Base-by-base conservation (phyloP, 148 eudicot species). In the Vaccinium darrowii region DNA sequence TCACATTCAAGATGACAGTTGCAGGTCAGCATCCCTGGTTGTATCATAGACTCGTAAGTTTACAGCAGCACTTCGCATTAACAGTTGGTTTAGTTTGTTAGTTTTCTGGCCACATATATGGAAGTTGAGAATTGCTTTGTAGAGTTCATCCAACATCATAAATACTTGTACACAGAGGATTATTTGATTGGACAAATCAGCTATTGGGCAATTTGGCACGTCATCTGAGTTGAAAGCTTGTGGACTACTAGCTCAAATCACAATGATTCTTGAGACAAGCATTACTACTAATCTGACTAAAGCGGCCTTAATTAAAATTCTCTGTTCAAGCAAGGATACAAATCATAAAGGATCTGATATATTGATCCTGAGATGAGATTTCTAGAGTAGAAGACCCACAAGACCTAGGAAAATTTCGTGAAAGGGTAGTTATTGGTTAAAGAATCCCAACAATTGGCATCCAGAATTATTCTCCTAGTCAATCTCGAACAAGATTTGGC, bases 141-240 rank as follows among this genome's bases (percentile, higher is more conserved):
- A 74, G 47, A 39, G 77, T 36, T 74, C 77, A 74, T 16, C 77
- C 49, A 16, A 33, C 39, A 16, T 7, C 8, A 23, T 76, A 51
- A 76, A 47, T 33, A 36, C 47, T 71, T 30, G 50, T 8, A 74
- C 18, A 10, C 8, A 30, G 1, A 30, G 9, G 30, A 76, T 8
- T 49, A 76, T 50, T n/a, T 76, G 54, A 47, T 76, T 76, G 79
- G 54, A 50, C 50, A 72, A 74, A 74, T 74, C 77, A 47, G 56
- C 30, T 43, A 47, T 47, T 49, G 54, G 79, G 19, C 25, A 76
- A 25, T 76, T 76, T 74, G 30, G 21, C 8, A 8, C 12, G 27
- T 76, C 21, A 47, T 76, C 51, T 76, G 50, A 73, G 76, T 73
- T 13, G 50, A 15, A 73, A 73, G n/a, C 8, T 74, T 7, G 77